Base-by-base conservation (phyloP, 306 rosid genomes). In the Lagenaria siceraria region DNA sequence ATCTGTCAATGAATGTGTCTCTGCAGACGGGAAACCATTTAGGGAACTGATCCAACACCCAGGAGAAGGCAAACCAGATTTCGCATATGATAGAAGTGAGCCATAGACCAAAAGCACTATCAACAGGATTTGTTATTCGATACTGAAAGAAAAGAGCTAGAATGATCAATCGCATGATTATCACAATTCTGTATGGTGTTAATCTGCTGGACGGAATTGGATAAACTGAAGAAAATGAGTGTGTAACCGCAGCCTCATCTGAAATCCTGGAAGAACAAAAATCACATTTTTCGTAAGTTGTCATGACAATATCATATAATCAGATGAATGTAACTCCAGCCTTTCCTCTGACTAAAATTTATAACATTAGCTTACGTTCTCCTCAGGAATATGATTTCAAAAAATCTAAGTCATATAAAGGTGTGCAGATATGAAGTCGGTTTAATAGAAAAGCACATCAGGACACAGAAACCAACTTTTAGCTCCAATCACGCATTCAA, bases 11-110 rank as follows among this genome's bases (percentile, higher is more conserved):
- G 62, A 61, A 90, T 80, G 99, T 86, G 11, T 83, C 86, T 85
- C 99, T 87, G 33, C 87, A 79, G 83, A 95, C 81, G 13, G 99
- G 99, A 88, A 40, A 89, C 99, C 97, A 92, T 86, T 95, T 92
- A 27, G 99, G 97, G 87, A 95, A 95, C 88, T 95, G 99, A 89
- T 95, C 97, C 77, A 95, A 78, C 59, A 92, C 92, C 99, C 99
- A 95, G 8, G 99, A 95, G 84, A 92, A 84, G 52, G 93, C 99
- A 62, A 95, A 95, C 99, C 99, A 95, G 84, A 95, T 95, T 88
- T 95, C 99, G 79, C 99, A 95, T 79, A 90, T 88, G 63, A 95
- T 79, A 13, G 99, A 95, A 78, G 99, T 95, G 86, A 95, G 79
- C 99, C 99, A 95, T 71, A 95, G 87, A 82, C 92, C 99, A 79